Conservation (phyloP, 176 grass and related monocot species). For the Puccinellia tenuiflora region DNA sequence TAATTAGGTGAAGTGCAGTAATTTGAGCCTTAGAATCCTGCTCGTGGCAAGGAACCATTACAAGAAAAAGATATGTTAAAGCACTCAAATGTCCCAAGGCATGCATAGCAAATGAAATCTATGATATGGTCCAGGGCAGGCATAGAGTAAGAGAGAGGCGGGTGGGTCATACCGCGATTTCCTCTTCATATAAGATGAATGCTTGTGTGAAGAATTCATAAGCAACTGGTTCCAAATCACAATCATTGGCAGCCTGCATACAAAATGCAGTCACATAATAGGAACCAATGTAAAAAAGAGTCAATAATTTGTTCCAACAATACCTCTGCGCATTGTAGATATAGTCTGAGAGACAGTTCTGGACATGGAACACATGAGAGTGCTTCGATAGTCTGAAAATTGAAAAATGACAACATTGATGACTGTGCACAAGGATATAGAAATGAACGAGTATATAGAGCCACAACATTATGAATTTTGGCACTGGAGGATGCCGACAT, state of each 20-base stretch:
- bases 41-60: conserved; percentile 20
- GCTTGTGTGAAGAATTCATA: conserved; percentile 99
- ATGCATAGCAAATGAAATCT: neutral
- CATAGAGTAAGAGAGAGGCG: neutral
- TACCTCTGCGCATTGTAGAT: conserved; percentile 81
- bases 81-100: conserved; percentile 2
- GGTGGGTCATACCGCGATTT: conserved; percentile 62
- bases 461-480: neutral
- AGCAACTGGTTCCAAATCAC: conserved; percentile 91
- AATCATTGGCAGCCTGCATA: conserved; percentile 94
- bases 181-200: conserved; percentile 98
- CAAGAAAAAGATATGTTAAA: neutral
- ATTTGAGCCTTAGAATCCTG: conserved; percentile 99
- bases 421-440: neutral
- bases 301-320: neutral
- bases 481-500: neutral
- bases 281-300: conserved; percentile 16
- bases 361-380: conserved; percentile 65
- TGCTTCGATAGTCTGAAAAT: conserved; percentile 62
- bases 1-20: conserved; percentile 98
- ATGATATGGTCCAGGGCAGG: neutral
- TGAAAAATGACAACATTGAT: neutral
- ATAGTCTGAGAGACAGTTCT: conserved; percentile 67
- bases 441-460: neutral
- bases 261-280: conserved; percentile 18